These are phyloP conservation scores for Platanthera guangdongensis DNA, from an alignment of 106 monocot species.

Conservation along the genomic window DNA sequence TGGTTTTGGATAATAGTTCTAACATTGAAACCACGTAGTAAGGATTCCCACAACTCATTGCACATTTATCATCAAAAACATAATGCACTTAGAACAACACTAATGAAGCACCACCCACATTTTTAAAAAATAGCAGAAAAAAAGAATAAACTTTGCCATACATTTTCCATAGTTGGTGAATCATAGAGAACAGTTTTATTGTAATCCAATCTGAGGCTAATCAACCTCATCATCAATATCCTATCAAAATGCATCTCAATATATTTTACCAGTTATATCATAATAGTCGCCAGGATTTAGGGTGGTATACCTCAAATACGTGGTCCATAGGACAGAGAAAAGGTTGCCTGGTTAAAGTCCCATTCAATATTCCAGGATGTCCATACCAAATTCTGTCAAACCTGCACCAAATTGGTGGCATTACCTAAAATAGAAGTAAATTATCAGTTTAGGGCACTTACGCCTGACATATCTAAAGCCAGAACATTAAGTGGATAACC, in stretches of 20 bases:
- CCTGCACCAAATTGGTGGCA: slow-evolving; percentile 99
- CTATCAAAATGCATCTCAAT: background rate
- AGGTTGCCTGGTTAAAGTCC: slow-evolving; percentile 89
- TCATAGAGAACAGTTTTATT: background rate
- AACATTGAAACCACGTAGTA: background rate
- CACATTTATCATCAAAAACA: background rate
- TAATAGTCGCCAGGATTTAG: background rate
- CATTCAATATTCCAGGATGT: slow-evolving; percentile 80
- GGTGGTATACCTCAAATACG: slow-evolving; percentile 69
- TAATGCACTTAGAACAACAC: background rate
- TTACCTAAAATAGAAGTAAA: slow-evolving; percentile 61
- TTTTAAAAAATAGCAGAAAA: background rate
- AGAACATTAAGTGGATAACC: slow-evolving; percentile 1
- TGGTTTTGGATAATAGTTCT: background rate
- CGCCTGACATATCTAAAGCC: background rate
- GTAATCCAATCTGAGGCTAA: background rate
- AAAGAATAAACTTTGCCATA: background rate
- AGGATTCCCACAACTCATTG: background rate
- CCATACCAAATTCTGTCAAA: slow-evolving; percentile 93
- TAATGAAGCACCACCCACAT: background rate
- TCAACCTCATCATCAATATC: background rate
- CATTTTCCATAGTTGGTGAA: background rate
- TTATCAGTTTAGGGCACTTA: slow-evolving; percentile 16
- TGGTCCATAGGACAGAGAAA: slow-evolving; percentile 97
- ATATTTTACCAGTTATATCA: background rate